Evolutionary conservation across 1,284 basidiomycete genomes (phyloP), one percentile per base, ranked within the genome.

Genomic region (Boletus sp.): DNA sequence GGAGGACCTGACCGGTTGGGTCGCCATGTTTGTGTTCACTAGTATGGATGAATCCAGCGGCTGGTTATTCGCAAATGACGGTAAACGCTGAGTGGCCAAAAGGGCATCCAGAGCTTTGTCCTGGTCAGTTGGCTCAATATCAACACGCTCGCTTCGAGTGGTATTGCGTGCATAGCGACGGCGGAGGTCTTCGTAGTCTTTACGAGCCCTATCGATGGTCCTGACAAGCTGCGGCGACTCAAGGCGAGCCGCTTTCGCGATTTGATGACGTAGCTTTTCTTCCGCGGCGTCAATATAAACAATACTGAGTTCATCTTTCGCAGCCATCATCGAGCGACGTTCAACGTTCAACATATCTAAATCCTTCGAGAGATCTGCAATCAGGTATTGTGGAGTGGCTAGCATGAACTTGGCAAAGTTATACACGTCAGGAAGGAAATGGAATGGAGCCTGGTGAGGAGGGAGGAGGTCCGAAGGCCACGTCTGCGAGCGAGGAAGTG

Each of bases 391-490:
- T 0, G 95, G 93, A 0, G 94, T 91, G 10, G 93, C 94, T 17
- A 99, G 82, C 91, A 98, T 96, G 71, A 98, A 96, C 59, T 92
- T 94, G 30, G 94, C 81, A 64, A 88, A 98, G 17, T 76, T 72
- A 56, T 88, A 84, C 22, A 96, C 90, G 62, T 98, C 93, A 0
- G 94, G 96, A 17, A 94, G 78, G 72, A 99, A 98, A 65, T 96
- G 82, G 75, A 94, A 98, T 7, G 95, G 94, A 0, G 93, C 91
- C 58, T 91, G 82, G 56, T 94, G 90, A 13, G 91, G 87, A 9
- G 90, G 85, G n/a, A 98, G 72, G 0, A 93, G 77, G 52, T 93
- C 90, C 4, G 89, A 96, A 12, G 93, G 95, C 94, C 94, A 99
- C 2, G 92, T 92, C 8, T 74, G 64, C 0, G 94, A 95, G 23